A percentile compares a stretch with the other conserved stretches of the same genome.
Conservation (phyloP, 768 basidiomycete species). For the Tricholomella constricta region DNA sequence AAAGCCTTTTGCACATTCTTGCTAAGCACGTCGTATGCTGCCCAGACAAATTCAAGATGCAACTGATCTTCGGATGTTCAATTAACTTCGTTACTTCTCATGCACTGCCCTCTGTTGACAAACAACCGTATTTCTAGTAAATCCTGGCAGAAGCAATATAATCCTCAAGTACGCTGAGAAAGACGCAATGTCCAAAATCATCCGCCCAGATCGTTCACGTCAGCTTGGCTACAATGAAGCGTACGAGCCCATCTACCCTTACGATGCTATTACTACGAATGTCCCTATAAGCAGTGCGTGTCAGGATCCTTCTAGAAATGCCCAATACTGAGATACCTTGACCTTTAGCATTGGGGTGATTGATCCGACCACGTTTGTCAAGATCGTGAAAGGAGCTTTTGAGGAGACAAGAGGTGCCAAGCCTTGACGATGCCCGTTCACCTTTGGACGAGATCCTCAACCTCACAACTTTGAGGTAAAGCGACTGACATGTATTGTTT, state of each 20-base stretch:
- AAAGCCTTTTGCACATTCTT: neutral
- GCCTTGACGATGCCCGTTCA: slow-evolving; percentile 65
- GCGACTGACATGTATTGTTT: no score
- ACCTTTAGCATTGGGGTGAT: slow-evolving; percentile 64
- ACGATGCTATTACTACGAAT: slow-evolving; percentile 75
- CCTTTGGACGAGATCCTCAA: slow-evolving; percentile 80
- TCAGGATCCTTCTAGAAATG: neutral
- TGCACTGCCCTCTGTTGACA: slow-evolving; percentile 7
- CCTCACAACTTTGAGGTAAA: slow-evolving; percentile 97
- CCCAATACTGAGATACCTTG: no score
- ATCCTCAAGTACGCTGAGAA: slow-evolving; percentile 88
- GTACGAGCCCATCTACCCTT: slow-evolving; percentile 91
- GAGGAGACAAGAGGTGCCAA: slow-evolving; percentile 71
- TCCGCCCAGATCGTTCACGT: neutral
- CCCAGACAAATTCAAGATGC: slow-evolving; percentile 72
- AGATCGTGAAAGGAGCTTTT: slow-evolving; percentile 64
- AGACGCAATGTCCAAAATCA: slow-evolving; percentile 82
- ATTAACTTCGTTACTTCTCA: slow-evolving; percentile 28
- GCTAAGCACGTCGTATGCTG: slow-evolving; percentile 2
- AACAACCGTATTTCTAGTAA: no score
- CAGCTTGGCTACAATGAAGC: neutral
- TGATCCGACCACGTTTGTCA: slow-evolving; percentile 65
- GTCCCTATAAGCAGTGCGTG: slow-evolving; percentile 87
- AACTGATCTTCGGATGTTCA: slow-evolving; percentile 72
- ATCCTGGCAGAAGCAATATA: slow-evolving; percentile 77